Base-by-base conservation (phyloP, 805 yeast species). In the Metschnikowia similis region DNA sequence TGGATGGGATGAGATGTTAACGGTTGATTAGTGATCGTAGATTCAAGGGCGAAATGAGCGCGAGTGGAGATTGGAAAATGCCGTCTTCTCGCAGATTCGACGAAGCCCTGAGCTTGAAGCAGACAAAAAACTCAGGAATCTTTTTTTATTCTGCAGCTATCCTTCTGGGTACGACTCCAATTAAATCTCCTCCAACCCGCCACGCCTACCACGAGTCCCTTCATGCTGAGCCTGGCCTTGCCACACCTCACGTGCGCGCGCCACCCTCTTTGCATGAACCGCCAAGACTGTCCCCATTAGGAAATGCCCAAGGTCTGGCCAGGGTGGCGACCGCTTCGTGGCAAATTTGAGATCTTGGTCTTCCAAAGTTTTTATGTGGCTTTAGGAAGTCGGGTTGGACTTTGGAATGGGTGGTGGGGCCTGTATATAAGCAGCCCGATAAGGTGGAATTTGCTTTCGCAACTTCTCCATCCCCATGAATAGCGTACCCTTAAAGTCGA, bases 401-500 rank as follows among this genome's bases (percentile, higher is more conserved):
- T n/a, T 11, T n/a, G 39, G n/a, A 26, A 6, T 11, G 28, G 17
- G 11, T 8, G 39, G 10, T 10, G 1, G 6, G n/a, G 13, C 45
- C 37, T 41, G 37, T 16, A 41, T 10, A 39, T 16, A 39, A 7
- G n/a, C 17, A 10, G 1, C 30, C 26, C 21, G 39, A 36, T 36
- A 36, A 36, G 39, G 11, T 21, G 26, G 14, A 21, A 27, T 11
- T 41, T 41, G 45, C 45, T 26, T 30, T 41, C 45, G 37, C 37
- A 21, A 34, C 31, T 32, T 32, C 29, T 10, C 16, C n/a, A 31
- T 17, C 13, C 28, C 38, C 30, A 53, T 57, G 56, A 57, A 55
- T 32, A 51, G 55, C 7, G 51, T 48, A 13, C 60, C 60, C 14
- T 48, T 52, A 11, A 41, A 39, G 11, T 45, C 57, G 10, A 41